Conservation (phyloP, 371 early-diverging fungal species). For the Capniomyces stellatus region DNA sequence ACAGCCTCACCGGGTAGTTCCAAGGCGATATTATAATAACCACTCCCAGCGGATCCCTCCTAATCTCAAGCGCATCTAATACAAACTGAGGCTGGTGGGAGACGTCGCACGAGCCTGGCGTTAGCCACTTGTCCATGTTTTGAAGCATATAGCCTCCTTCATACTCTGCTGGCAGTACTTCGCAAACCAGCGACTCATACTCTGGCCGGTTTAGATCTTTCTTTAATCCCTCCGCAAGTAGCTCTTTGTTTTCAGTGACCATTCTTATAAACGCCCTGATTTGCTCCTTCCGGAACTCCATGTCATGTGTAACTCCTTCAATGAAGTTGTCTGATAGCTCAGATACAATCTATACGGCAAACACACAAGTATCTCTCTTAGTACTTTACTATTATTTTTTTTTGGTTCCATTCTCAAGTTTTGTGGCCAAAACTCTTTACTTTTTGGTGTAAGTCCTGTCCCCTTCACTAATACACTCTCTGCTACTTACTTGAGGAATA, state of each 20-base stretch:
- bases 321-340: constrained; percentile 7
- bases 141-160: constrained; percentile 44
- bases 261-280: constrained; percentile 37
- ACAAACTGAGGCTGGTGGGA: constrained; percentile 21
- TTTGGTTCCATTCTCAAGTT: no score
- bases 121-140: constrained; percentile 40
- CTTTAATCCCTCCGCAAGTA: constrained; percentile 40
- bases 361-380: no score
- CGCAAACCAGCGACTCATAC: constrained; percentile 18
- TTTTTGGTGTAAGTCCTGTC: no score
- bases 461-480: no score
- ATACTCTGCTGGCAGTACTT: constrained; percentile 31
- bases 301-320: constrained; percentile 16
- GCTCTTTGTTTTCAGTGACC: constrained; percentile 42
- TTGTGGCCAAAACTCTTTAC: no score
- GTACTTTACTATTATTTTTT: no score
- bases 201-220: constrained; percentile 43
- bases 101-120: constrained; percentile 28
- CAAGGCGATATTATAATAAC: constrained; percentile 59
- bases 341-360: constrained; percentile 1
- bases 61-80: constrained; percentile 25
- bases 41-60: constrained; percentile 61
- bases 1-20: constrained; percentile 71
- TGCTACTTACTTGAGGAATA: no score
- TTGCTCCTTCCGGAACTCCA: constrained; percentile 23